A percentile compares a stretch with the other conserved stretches of the same genome.
Evolutionary conservation across 768 basidiomycete species (phyloP).

Genomic region (Pleurotus salmoneostramineus): DNA sequence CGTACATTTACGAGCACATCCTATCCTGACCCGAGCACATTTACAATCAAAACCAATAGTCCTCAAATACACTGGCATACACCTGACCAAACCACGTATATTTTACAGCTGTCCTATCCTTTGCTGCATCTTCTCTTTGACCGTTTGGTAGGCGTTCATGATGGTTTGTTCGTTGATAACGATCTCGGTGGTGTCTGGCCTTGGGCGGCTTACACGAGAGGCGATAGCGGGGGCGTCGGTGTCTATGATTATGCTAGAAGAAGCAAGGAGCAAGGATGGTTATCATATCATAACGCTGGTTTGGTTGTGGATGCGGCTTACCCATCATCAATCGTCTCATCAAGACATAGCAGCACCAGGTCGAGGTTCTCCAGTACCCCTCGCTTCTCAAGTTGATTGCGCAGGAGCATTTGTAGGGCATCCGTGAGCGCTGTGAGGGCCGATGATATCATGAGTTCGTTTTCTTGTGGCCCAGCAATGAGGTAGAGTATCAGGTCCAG

Average conservation of each 20-base stretch:
- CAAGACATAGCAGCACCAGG: slow-evolving; percentile 85
- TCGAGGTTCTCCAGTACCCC: slow-evolving; percentile 94
- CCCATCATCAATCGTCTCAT: slow-evolving; percentile 99
- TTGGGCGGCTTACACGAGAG: slow-evolving; percentile 87
- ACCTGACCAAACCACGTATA: neutral
- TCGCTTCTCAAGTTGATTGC: slow-evolving; percentile 93
- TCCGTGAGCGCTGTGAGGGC: slow-evolving; percentile 84
- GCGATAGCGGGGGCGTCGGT: slow-evolving; percentile 96
- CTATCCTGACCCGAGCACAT: neutral
- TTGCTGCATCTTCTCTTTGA: slow-evolving; percentile 82
- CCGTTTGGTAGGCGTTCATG: slow-evolving; percentile 88
- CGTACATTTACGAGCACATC: neutral
- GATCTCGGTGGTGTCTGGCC: slow-evolving; percentile 92
- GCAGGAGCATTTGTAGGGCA: slow-evolving; percentile 78
- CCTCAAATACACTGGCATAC: neutral
- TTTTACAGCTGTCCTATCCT: slow-evolving; percentile 71
- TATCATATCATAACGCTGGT: too few relatives aligned
- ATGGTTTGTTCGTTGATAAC: slow-evolving; percentile 98
- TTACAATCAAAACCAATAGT: too few relatives aligned
- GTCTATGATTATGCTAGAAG: slow-evolving; percentile 85
- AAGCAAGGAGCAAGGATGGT: neutral
- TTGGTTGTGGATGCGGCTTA: slow-evolving; percentile 32
- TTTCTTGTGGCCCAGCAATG: slow-evolving; percentile 81
- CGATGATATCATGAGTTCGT: slow-evolving; percentile 93
- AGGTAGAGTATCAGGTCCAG: slow-evolving; percentile 96